Base-by-base conservation (phyloP, 2,329 filamentous ascomycete genomes). In the Corinectria fuckeliana region DNA sequence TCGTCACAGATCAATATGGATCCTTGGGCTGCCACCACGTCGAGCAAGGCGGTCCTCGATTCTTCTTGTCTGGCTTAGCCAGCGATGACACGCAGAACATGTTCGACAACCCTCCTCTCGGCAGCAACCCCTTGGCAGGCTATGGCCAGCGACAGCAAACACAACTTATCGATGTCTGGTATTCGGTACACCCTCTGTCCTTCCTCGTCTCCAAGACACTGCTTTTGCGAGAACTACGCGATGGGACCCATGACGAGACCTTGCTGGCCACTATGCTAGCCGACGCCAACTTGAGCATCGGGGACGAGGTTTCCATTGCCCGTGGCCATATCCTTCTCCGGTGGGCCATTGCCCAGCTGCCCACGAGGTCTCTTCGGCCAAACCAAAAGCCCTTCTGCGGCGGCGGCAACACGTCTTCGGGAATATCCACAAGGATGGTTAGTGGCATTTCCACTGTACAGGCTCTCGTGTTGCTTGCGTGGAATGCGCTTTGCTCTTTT, bases 91-190 rank as follows among this genome's bases (percentile, higher is more conserved):
- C 69, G 3, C 63, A 63, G 36, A 65, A 63, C 56, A 76, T 76
- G 73, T 75, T 76, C 53, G 73, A 75, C 52, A 64, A 57, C 14
- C 44, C 52, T 23, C 32, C 65, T 7, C 50, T 60, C 2, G 53
- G 65, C 9, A 62, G 58, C 51, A 73, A 66, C 45, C 72, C 73
- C 18, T 56, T 75, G 4, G 64, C 65, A 23, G 71, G 70, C 39
- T 71, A 74, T 26, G 72, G 72, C 6, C 69, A 69, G 26, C 61
- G 74, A 28, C 73, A 75, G 30, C 70, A 72, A 51, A 74, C 67
- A 7, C 74, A 76, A 52, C 65, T 79, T 21, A 74, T 79, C 41
- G 77, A 79, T 49, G 71, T 79, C 21, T 79, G 77, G 77, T 79
- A 75, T 56, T 76, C 74, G 1, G 61, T 71, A 11, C 77, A 79